Base-by-base conservation (phyloP, 163 green algal species). In the Chlorella variabilis region DNA sequence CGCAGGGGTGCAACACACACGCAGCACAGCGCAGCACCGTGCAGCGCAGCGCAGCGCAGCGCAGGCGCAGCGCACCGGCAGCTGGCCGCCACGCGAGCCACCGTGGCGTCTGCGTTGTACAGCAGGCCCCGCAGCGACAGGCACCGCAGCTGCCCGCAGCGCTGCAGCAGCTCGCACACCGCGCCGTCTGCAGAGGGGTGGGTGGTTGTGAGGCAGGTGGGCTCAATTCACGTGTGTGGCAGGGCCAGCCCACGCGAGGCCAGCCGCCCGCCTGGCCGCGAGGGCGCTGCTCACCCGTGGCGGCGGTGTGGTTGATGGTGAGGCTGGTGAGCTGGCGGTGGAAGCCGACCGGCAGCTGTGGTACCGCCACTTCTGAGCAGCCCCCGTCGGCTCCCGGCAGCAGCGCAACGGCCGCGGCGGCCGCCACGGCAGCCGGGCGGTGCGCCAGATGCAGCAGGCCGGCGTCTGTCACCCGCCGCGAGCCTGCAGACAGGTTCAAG, bases 111-210 rank as follows among this genome's bases (percentile, higher is more conserved):
- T 0, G 77, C 77, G 31, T 63, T 83, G 77, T 70, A 83, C 23
- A 83, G 77, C n/a, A 83, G 77, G 17, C 77, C 77, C 0, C 77
- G 77, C 49, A 83, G 25, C 33, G 42, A 39, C 49, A 83, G 77
- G 42, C 27, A 27, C 2, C 77, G 77, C 77, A 83, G 77, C 65
- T 45, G 15, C 34, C 20, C 34, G 49, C 77, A 78, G 15, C 11
- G 48, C 33, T 20, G 27, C 36, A 83, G 49, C 66, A 82, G 76
- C 34, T 58, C 13, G 33, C 76, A 58, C 23, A 82, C 63, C 0
- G 62, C 42, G 13, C 48, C 45, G 42, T 82, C 76, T 76, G 66
- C 77, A 13, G 65, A 66, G 2, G 66, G 71, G 66, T 83, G 77
- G 77, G 62, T 77, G 36, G 77, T 70, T 27, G 66, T 33, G 20